Evolutionary conservation across 257 asterid species (phyloP).

Genomic region (Gentiana dahurica): DNA sequence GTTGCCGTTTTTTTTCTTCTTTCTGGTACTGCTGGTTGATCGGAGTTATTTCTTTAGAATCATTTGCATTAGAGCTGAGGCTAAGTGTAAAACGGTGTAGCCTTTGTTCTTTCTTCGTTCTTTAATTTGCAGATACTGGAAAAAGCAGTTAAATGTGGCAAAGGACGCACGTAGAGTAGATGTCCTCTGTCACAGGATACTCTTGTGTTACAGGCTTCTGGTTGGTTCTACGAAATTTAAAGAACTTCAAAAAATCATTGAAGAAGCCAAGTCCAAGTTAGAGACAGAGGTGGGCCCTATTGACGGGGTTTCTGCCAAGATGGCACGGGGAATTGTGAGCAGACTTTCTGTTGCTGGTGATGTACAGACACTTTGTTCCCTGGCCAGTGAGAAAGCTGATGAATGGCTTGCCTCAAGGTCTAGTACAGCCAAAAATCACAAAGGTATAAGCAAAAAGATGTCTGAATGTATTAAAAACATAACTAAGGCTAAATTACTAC

Average conservation of each 20-base stretch:
- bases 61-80: background rate
- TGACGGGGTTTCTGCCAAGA: slow-evolving; percentile 72
- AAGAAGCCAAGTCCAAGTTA: slow-evolving; percentile 66
- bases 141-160: slow-evolving; percentile 69
- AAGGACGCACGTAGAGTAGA: slow-evolving; percentile 93
- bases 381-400: slow-evolving; percentile 71
- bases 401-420: slow-evolving; percentile 44
- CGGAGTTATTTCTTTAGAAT: too few relatives aligned
- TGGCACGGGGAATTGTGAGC: slow-evolving; percentile 90
- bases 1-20: too few relatives aligned
- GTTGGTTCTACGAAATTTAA: slow-evolving; percentile 67
- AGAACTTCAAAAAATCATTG: slow-evolving; percentile 67
- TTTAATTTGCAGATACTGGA: slow-evolving; percentile 60
- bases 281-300: slow-evolving; percentile 87
- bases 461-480: too few relatives aligned
- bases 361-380: slow-evolving; percentile 68
- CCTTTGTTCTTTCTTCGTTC: slow-evolving; percentile 3
- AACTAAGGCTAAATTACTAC: too few relatives aligned
- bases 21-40: too few relatives aligned
- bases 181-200: slow-evolving; percentile 62
- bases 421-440: slow-evolving; percentile 21
- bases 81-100: background rate
- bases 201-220: slow-evolving; percentile 69
- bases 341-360: slow-evolving; percentile 72
- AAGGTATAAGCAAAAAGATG: slow-evolving; percentile 24